These are phyloP conservation scores for Phytophthora parvispora DNA, from an alignment of 352 stramenopile genomes.

Conservation along the genomic window DNA sequence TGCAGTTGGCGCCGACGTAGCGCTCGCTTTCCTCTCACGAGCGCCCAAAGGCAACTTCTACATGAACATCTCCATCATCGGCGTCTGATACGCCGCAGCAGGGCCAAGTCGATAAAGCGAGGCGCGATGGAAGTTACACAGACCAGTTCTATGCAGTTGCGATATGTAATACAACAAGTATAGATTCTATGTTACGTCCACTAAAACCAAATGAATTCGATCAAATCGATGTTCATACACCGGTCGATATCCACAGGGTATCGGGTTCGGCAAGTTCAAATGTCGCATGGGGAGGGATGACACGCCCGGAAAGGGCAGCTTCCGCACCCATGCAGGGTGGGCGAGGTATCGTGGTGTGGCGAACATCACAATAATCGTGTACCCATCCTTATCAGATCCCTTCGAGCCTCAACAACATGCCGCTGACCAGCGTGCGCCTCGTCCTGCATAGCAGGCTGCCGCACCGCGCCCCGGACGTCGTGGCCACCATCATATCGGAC, in stretches of 20 bases:
- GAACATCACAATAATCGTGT: background rate
- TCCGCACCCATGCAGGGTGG: background rate
- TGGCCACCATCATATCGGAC: background rate
- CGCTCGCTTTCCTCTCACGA: background rate
- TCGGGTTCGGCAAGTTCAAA: background rate
- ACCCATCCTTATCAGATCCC: background rate
- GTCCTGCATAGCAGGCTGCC: background rate
- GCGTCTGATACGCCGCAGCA: background rate
- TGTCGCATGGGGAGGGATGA: conserved; percentile 21
- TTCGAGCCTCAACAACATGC: too few relatives aligned
- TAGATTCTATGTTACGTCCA: background rate
- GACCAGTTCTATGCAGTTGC: background rate
- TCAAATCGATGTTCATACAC: too few relatives aligned
- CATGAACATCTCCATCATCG: background rate
- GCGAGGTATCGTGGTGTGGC: conserved; percentile 9
- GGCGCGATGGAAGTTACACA: background rate
- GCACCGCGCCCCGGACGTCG: background rate
- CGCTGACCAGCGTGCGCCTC: conserved; percentile 1
- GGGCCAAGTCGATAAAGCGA: background rate
- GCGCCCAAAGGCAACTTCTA: conserved; percentile 4
- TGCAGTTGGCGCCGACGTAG: background rate
- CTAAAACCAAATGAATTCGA: too few relatives aligned
- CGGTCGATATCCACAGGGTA: background rate
- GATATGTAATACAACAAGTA: background rate
- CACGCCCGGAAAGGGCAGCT: background rate